phyloP scores from a whole-genome alignment of 2,329 filamentous ascomycete species.

The Domatiomyces catenatus region DNA sequence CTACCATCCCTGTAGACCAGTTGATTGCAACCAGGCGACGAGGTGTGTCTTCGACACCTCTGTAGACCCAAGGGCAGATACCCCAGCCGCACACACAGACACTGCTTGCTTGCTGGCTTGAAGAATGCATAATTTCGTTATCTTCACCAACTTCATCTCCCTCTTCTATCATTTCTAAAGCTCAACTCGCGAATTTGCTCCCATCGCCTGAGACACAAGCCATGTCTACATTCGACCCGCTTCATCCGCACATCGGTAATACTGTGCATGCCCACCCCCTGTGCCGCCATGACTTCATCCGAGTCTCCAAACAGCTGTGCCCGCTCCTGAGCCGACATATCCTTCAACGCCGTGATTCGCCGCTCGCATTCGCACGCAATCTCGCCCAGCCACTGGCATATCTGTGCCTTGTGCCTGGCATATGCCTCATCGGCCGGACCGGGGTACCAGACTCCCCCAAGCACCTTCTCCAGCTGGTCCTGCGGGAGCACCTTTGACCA shows the following conservation, averaged over 20 bases:
- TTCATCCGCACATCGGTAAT: background rate
- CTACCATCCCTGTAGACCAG: background rate
- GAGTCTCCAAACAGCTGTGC: constrained; percentile 1
- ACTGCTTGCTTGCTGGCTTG: background rate
- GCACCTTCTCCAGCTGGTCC: constrained; percentile 5
- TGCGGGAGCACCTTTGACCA: constrained; percentile 5
- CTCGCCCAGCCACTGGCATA: constrained; percentile 1
- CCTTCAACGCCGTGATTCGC: background rate
- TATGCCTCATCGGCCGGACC: background rate
- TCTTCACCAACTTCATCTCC: background rate
- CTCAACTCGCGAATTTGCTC: constrained; percentile 4
- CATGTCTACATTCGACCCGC: constrained; percentile 1
- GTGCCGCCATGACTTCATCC: constrained; percentile 2
- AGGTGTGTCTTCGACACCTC: background rate
- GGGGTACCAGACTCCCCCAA: constrained; percentile 6
- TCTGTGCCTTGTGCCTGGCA: background rate
- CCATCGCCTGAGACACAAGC: constrained; percentile 7
- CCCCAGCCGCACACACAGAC: background rate
- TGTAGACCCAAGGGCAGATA: background rate
- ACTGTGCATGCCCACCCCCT: background rate
- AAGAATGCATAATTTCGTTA: background rate
- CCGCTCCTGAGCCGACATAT: background rate
- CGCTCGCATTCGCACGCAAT: background rate
- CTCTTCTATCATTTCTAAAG: background rate
- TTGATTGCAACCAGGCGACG: background rate